Base-by-base conservation (phyloP, 225 moss, liverwort and hornwort genomes). In the Lunularia cruciata region DNA sequence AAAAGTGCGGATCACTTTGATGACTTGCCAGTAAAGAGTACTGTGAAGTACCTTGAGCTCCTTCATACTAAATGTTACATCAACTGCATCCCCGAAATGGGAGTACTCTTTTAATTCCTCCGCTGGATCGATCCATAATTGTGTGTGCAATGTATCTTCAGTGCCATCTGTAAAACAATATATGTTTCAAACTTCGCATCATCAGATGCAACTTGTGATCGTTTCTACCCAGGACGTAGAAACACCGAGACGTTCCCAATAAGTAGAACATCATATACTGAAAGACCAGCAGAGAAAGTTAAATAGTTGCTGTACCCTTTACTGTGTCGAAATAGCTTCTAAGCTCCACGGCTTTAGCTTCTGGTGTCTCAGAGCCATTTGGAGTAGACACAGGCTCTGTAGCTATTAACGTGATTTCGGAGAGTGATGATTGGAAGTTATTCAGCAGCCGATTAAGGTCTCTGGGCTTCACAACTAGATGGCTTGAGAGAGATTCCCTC, bases 381-480 rank as follows among this genome's bases (percentile, higher is more conserved):
- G 88, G 86, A 63, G 81, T 72, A 47, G 86, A 71, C 33, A 84
- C 70, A 12, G 93, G 98, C 76, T 98, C 91, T 58, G 98, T 98
- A 38, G 93, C 93, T 77, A 98, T 93, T 70, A 98, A 70, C 25
- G 98, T 93, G 39, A 98, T 90, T 65, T 98, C 98, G 67, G 93
- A 93, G 47, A 98, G 87, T 68, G 98, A 91, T 23, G 91, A 91
- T 82, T 98, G 98, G 74, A 98, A 98, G 88, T 98, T 89, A 49
- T 82, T 83, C 57, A 98, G 85, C 52, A 98, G 69, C 64, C 98
- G 86, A 43, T 84, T 84, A 64, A 98, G 87, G 77, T 98, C 98
- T 69, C 83, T 83, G 8, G 98, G 98, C 76, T 89, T 93, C 73
- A 91, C 88, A 70, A 98, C 88, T 69, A 98, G 77, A 80, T 93